These are phyloP conservation scores for Scedosporium apiospermum DNA, from an alignment of 2,329 filamentous ascomycete species.

Conservation along the genomic window DNA sequence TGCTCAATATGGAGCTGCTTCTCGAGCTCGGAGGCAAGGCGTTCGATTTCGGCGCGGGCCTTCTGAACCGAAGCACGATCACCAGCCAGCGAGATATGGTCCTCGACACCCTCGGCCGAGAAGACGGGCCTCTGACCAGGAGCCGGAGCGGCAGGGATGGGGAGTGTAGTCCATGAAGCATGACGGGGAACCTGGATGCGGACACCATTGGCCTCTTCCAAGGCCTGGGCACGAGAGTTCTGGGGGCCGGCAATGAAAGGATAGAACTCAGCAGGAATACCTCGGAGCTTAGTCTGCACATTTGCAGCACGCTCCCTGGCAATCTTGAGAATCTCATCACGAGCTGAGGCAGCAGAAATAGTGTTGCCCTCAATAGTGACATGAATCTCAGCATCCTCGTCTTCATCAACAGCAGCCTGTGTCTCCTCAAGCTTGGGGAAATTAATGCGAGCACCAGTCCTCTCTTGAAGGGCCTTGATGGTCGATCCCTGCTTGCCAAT, in stretches of 20 bases:
- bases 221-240: conserved; percentile 54
- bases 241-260: conserved; percentile 84
- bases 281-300: conserved; percentile 70
- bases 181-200: conserved; percentile 78
- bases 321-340: conserved; percentile 76
- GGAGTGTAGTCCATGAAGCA: conserved; percentile 47
- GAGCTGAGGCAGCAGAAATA: conserved; percentile 74
- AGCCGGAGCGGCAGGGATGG: conserved; percentile 45
- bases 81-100: conserved; percentile 77
- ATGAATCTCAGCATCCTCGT: conserved; percentile 77
- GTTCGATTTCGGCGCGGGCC: conserved; percentile 72
- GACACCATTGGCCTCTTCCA: conserved; percentile 71
- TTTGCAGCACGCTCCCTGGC: conserved; percentile 78
- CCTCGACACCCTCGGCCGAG: conserved; percentile 52
- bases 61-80: conserved; percentile 76
- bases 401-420: conserved; percentile 45
- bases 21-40: conserved; percentile 64
- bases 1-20: conserved; percentile 69
- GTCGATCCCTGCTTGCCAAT: conserved; percentile 87
- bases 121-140: conserved; percentile 62
- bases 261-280: conserved; percentile 85
- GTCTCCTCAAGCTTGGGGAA: conserved; percentile 71
- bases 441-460: conserved; percentile 82
- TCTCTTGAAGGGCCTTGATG: conserved; percentile 82
- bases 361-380: conserved; percentile 87